Conservation (phyloP, 345 rosid species). For the Clausena lansium region DNA sequence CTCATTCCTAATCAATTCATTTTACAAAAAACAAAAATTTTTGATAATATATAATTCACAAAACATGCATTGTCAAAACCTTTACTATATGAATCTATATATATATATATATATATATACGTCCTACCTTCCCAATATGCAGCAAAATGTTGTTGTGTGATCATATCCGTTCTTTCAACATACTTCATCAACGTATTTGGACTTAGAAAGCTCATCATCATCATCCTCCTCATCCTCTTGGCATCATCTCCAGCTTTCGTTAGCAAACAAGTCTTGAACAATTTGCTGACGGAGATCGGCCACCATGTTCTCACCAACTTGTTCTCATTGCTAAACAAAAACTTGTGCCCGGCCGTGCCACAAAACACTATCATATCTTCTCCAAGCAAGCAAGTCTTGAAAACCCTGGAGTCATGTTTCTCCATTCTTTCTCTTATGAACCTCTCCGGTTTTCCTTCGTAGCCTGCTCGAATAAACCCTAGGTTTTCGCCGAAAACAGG, state of each 20-base stretch:
- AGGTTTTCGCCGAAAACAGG: constrained; percentile 10
- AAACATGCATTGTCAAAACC: too few species aligned
- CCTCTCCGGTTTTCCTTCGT: not conserved
- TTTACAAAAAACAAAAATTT: too few species aligned
- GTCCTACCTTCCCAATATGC: too few species aligned
- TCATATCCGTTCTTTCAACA: too few species aligned
- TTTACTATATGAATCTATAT: too few species aligned
- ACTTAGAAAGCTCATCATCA: not conserved
- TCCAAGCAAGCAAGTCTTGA: constrained; percentile 10
- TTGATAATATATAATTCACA: too few species aligned
- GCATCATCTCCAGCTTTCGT: not conserved
- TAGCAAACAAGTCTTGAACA: not conserved
- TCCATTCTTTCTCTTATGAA: constrained; percentile 14
- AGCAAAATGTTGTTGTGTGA: too few species aligned
- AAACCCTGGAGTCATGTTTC: not conserved
- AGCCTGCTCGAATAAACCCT: not conserved
- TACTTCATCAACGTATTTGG: too few species aligned
- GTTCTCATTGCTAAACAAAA: constrained; percentile 18
- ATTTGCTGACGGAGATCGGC: not conserved
- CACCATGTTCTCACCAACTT: constrained; percentile 15
- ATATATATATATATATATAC: too few species aligned
- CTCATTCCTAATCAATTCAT: too few species aligned
- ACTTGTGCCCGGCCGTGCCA: constrained; percentile 12
- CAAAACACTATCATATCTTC: not conserved
- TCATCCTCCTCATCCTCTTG: not conserved